Evolutionary conservation across 2,329 filamentous ascomycete genomes (phyloP), one percentile per base, ranked within the genome.

Genomic region (Scorias spongiosa): DNA sequence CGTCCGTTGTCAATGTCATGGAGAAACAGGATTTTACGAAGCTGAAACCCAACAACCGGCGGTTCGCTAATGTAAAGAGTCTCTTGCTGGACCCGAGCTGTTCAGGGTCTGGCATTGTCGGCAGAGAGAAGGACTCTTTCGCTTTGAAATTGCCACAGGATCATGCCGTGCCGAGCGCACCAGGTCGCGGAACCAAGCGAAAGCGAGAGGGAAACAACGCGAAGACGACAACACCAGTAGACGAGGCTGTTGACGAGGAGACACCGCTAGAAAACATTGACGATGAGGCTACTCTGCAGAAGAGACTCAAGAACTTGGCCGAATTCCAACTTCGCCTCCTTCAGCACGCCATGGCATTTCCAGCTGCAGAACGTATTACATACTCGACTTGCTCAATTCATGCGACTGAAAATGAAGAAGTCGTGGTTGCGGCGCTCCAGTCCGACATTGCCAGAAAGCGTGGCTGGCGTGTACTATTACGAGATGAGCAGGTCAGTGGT

Each of bases 331-430:
- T 88, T 5, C 76, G 75, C 20, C 76, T 96, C 10, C 68, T 98
- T 2, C 71, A 81, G 40, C 91, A 95, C 59, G 88, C 91, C 0
- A 81, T 96, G 63, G 64, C 67, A 17, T 98, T 96, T 53, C 81
- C 86, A 0, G 69, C 73, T 1, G 86, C 85, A 0, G 71, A 61
- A 10, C 80, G 77, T 51, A 79, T 96, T 38, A 88, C 85, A 0
- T 98, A 96, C 60, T 94, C 87, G 29, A 96, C 91, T 0, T 98
- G 91, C 60, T 96, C 89, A 0, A 67, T 94, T 2, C 81, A 96
- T 58, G 74, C 76, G 0, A 75, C 84, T 51, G 91, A 98, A 61
- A 96, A 98, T 54, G 91, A 98, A 63, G 65, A 73, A 1, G 88
- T 96, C 0, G 86, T 95, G 0, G 63, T 80, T 44, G 71, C 74